Base-by-base conservation (phyloP, 768 basidiomycete species). In the Pleurotus giganteus region DNA sequence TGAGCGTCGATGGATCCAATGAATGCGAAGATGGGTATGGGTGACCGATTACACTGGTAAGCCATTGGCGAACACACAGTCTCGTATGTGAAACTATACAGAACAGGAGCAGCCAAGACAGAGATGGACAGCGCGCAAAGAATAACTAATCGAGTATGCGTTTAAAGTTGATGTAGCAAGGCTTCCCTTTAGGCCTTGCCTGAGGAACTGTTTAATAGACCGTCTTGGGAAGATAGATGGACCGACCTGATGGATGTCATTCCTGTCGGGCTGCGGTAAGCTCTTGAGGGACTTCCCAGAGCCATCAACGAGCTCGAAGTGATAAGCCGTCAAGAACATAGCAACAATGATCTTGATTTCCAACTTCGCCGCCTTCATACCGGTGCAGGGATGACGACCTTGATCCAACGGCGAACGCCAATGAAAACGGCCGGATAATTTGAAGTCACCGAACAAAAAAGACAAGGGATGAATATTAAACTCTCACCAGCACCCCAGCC, bases 331-430 rank as follows among this genome's bases (percentile, higher is more conserved):
- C 11, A 74, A 58, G 6, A 75, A 58, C 5, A 74, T 55, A 1
- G 72, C 69, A 11, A 72, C 50, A 24, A 73, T 65, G 4, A 71
- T 41, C 49, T 75, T 75, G 27, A 75, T 67, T 50, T 74, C 71
- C 4, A 75, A 58, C 55, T 74, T 75, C 6, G 74, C 74, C 7
- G 72, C 54, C 54, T 66, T 67, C 67, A 73, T 72, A 9, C 74
- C 74, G n/a, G 63, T 55, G 47, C 74, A 76, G 1, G 71, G 71
- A 57, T 74, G 74, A 4, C 73, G 70, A 32, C 73, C 73, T 70
- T 11, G 29, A 32, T n/a, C n/a, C n/a, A n/a, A n/a, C n/a, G 28
- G 8, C 28, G 39, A 24, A 26, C n/a, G 1, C 34, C 8, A 7
- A 50, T 21, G 19, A 7, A 19, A 32, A 6, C 31, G 31, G 31